phyloP scores from a whole-genome alignment of 345 rosid genomes.

The Gossypioides kirkii region DNA sequence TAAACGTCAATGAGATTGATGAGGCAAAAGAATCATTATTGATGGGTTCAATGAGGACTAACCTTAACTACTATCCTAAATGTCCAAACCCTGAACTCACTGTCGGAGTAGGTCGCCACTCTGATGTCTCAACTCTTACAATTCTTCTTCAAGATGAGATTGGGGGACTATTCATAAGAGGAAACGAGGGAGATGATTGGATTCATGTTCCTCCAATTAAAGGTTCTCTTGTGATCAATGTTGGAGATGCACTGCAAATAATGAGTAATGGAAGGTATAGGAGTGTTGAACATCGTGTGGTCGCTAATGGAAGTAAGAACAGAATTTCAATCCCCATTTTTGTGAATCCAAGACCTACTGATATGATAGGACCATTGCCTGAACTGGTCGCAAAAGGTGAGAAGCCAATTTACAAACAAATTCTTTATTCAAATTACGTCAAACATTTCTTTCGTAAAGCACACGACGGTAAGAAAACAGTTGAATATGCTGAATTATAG shows the following conservation, averaged over 20 bases:
- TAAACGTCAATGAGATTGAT: slow-evolving; percentile 12
- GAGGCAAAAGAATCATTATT: no score
- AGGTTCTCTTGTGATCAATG: slow-evolving; percentile 26
- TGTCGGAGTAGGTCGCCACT: slow-evolving; percentile 20
- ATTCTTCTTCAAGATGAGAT: slow-evolving; percentile 22
- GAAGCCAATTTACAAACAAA: slow-evolving; percentile 8
- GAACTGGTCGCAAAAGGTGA: slow-evolving; percentile 13
- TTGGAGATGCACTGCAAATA: slow-evolving; percentile 24
- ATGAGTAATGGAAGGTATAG: slow-evolving; percentile 26
- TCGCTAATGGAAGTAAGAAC: slow-evolving; percentile 13
- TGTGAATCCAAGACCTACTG: slow-evolving; percentile 14
- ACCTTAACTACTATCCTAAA: slow-evolving; percentile 21
- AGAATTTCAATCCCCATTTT: slow-evolving; percentile 27
- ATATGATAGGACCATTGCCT: slow-evolving; percentile 17
- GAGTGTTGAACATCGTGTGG: slow-evolving; percentile 26
- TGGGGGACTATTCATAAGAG: slow-evolving; percentile 18
- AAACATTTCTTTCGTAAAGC: slow-evolving; percentile 21
- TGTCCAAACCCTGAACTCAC: slow-evolving; percentile 25
- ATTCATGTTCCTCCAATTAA: slow-evolving; percentile 24
- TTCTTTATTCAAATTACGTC: slow-evolving; percentile 21
- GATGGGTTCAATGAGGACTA: no score
- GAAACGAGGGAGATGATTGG: slow-evolving; percentile 18
- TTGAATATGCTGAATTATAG: slow-evolving; percentile 15
- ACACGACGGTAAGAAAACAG: slow-evolving; percentile 24
- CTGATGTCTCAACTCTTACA: slow-evolving; percentile 24